Conservation (phyloP, 495 filamentous ascomycete species). For the Cudoniella acicularis region DNA sequence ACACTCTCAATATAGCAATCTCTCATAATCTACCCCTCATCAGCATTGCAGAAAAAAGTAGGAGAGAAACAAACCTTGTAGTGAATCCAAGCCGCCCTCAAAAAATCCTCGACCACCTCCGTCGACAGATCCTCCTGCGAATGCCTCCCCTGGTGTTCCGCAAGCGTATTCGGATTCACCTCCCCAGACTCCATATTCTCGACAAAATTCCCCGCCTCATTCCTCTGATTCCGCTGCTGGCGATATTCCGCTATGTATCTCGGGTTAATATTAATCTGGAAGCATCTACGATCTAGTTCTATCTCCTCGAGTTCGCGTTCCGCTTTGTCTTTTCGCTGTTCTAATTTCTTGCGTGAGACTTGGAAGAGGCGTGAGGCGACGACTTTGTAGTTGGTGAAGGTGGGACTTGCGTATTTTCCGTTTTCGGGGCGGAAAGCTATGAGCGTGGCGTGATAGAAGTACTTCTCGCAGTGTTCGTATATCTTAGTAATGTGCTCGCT, state of each 20-base stretch:
- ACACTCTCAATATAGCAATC: conserved; percentile 34
- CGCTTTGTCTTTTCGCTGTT: not conserved
- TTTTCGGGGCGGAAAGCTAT: not conserved
- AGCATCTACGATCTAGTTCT: not conserved
- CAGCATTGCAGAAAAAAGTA: not conserved
- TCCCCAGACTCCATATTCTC: not conserved
- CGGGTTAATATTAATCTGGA: not conserved
- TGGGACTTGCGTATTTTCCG: not conserved
- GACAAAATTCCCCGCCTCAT: not conserved
- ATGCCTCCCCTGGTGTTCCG: not conserved
- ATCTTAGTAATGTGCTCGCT: not conserved
- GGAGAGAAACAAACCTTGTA: not conserved
- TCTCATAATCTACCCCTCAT: not conserved
- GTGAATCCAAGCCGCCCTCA: not conserved
- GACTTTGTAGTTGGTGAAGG: not conserved
- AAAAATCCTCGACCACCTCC: not conserved
- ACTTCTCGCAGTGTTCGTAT: not conserved
- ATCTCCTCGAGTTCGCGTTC: not conserved
- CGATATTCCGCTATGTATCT: not conserved
- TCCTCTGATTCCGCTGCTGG: not conserved
- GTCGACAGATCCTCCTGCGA: not conserved
- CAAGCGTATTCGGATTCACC: not conserved
- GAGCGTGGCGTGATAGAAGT: not conserved
- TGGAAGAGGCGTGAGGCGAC: not conserved
- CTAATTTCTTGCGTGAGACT: not conserved